Evolutionary conservation across 768 basidiomycete genomes (phyloP).

Genomic region (Pisolithus tinctorius): DNA sequence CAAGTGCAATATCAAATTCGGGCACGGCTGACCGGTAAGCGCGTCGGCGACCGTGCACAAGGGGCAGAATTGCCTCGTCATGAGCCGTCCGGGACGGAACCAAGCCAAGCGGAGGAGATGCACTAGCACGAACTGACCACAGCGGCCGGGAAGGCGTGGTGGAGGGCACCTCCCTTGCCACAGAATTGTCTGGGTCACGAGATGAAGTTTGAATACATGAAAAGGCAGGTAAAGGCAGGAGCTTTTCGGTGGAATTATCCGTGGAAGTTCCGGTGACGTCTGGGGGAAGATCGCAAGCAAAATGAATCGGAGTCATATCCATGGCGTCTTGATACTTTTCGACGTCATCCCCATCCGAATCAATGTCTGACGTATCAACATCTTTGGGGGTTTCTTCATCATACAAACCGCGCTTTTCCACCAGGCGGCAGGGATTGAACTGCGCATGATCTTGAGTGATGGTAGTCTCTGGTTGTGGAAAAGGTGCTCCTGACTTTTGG

Average conservation of each 20-base stretch:
- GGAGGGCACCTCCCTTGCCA: conserved; percentile 11
- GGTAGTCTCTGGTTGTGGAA: background rate
- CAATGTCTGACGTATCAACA: conserved; percentile 14
- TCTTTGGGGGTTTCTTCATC: conserved; percentile 2
- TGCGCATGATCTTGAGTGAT: background rate
- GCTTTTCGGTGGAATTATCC: conserved; percentile 7
- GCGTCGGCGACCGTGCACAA: conserved; percentile 17
- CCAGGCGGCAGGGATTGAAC: background rate
- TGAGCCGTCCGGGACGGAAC: conserved; percentile 3
- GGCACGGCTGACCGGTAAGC: conserved; percentile 38
- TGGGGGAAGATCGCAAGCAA: conserved; percentile 13
- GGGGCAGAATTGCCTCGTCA: conserved; percentile 6
- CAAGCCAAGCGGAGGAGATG: conserved; percentile 16
- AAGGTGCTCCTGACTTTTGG: conserved; percentile 1
- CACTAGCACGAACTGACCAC: conserved; percentile 25
- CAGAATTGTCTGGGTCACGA: conserved; percentile 4
- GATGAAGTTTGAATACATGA: background rate
- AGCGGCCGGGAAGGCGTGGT: conserved; percentile 16
- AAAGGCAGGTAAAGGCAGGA: conserved; percentile 5
- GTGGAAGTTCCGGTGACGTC: conserved; percentile 7
- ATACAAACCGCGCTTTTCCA: conserved; percentile 1
- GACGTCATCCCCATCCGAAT: conserved; percentile 18
- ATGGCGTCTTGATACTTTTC: conserved; percentile 27
- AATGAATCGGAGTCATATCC: conserved; percentile 19
- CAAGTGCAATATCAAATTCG: conserved; percentile 58